A percentile compares a stretch with the other conserved stretches of the same genome.
Evolutionary conservation across 129 eudicot species (phyloP).

Genomic region (Saposhnikovia divaricata): DNA sequence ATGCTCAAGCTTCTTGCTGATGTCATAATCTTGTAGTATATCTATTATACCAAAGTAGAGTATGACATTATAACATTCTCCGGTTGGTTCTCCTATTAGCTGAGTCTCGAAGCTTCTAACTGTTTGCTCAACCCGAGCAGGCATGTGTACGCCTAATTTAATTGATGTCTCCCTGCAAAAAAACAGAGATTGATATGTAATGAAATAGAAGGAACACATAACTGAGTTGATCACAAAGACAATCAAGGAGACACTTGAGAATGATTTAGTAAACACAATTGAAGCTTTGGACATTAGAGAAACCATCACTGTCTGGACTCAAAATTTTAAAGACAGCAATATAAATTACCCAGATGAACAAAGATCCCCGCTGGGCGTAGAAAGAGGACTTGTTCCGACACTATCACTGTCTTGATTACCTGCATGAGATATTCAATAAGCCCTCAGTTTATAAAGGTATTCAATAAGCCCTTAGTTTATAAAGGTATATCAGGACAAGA

Average conservation of each 20-base stretch:
- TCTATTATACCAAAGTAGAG: slow-evolving; percentile 94
- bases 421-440: neutral
- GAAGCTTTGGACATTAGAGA: neutral
- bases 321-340: neutral
- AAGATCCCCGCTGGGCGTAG: neutral
- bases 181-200: neutral
- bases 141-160: slow-evolving; percentile 85
- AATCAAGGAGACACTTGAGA: neutral
- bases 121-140: slow-evolving; percentile 82
- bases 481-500: slow-evolving; percentile 1
- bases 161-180: slow-evolving; percentile 67
- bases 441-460: neutral
- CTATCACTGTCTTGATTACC: neutral
- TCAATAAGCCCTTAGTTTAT: neutral
- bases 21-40: slow-evolving; percentile 86
- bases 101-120: slow-evolving; percentile 31
- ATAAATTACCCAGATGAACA: neutral
- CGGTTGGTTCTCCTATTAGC: slow-evolving; percentile 9
- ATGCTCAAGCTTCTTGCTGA: slow-evolving; percentile 92
- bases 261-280: neutral
- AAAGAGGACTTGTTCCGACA: slow-evolving; percentile 3
- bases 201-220: neutral
- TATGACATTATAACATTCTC: slow-evolving; percentile 76
- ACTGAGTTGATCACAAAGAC: neutral
- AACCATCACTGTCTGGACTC: neutral